Conservation (phyloP, 2,329 filamentous ascomycete genomes). For the Sporothrix mexicana region DNA sequence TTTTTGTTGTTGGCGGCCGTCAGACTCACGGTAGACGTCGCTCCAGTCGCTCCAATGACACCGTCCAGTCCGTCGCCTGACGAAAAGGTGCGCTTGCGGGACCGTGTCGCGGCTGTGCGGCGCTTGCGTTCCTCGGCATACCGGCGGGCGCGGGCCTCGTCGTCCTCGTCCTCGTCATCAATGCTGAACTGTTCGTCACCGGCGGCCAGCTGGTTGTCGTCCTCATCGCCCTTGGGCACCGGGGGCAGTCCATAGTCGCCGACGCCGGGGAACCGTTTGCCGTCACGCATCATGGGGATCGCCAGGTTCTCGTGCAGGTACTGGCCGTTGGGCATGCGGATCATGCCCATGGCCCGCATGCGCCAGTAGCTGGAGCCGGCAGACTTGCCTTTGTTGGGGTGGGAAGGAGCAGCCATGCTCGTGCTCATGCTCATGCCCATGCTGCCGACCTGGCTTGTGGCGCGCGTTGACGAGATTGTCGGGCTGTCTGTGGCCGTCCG, state of each 20-base stretch:
- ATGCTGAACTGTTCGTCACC: neutral
- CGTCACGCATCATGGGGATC: constrained; percentile 49
- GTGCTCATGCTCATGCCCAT: no score
- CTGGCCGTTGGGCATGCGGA: constrained; percentile 40
- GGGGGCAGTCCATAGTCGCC: constrained; percentile 47
- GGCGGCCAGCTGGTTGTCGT: neutral
- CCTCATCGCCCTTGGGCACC: constrained; percentile 7
- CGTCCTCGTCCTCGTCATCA: neutral
- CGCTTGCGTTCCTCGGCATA: constrained; percentile 32
- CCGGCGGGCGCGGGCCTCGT: constrained; percentile 3
- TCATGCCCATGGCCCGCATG: constrained; percentile 54
- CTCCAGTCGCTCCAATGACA: neutral
- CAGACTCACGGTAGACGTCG: no score
- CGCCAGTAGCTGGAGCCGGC: constrained; percentile 45
- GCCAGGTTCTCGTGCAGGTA: constrained; percentile 55
- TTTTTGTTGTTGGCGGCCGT: neutral
- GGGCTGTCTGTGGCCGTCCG: neutral
- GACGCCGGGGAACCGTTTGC: constrained; percentile 48
- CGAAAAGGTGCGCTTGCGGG: constrained; percentile 33
- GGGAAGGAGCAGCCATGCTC: neutral
- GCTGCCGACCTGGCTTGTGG: neutral
- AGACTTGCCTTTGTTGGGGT: constrained; percentile 33
- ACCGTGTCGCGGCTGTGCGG: constrained; percentile 1
- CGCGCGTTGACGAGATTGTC: neutral
- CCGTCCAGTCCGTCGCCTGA: constrained; percentile 10